Percentiles rank a stretch among this genome's conserved stretches.
Conservation (phyloP, 257 asterid species). For the Catharanthus roseus region DNA sequence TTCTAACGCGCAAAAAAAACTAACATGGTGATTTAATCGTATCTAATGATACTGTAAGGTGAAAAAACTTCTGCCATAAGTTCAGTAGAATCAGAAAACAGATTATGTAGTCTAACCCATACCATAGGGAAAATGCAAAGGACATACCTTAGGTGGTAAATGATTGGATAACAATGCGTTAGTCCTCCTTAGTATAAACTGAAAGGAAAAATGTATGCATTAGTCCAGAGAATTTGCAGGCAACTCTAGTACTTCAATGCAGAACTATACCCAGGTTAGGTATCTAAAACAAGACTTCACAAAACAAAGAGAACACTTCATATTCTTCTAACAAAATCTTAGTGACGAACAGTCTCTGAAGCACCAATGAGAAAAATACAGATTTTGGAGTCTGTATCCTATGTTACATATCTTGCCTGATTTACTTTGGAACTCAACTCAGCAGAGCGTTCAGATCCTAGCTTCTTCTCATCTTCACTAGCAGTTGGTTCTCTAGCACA, state of each 20-base stretch:
- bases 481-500: constrained; percentile 94
- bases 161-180: constrained; percentile 89
- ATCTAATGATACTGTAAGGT: background rate
- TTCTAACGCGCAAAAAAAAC: too few relatives aligned
- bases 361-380: constrained; percentile 1
- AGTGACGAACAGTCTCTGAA: background rate
- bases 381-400: constrained; percentile 8
- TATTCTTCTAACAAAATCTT: background rate
- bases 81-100: background rate
- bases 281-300: background rate
- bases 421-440: constrained; percentile 86
- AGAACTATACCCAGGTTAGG: too few relatives aligned
- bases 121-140: background rate
- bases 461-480: constrained; percentile 69
- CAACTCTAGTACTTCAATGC: constrained; percentile 6
- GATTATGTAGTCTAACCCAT: background rate
- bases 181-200: constrained; percentile 97
- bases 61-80: background rate
- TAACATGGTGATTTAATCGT: too few relatives aligned
- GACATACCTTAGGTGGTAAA: constrained; percentile 93
- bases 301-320: background rate
- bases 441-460: constrained; percentile 81
- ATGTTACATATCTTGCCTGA: constrained; percentile 50
- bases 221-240: constrained; percentile 9
- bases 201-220: constrained; percentile 28